Percentiles rank a stretch among this genome's conserved stretches.
These are phyloP conservation scores for Triangularia verruculosa DNA, from an alignment of 2,329 filamentous ascomycete genomes.

Conservation along the genomic window DNA sequence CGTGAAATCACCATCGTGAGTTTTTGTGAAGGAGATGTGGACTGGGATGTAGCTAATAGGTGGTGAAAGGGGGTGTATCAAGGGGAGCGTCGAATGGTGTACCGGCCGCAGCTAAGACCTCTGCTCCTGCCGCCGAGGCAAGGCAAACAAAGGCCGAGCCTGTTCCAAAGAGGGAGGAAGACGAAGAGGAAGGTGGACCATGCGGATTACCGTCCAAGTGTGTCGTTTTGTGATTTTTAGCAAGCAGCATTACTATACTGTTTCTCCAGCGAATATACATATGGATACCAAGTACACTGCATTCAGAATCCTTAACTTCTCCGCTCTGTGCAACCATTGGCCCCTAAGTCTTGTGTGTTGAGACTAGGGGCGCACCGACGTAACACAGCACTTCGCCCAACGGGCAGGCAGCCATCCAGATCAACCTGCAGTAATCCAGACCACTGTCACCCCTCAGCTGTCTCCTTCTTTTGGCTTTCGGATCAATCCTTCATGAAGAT, in stretches of 20 bases:
- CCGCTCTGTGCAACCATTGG: too few relatives aligned
- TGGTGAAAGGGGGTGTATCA: conserved; percentile 11
- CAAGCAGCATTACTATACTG: background rate
- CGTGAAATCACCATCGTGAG: conserved; percentile 49
- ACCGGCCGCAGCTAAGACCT: background rate
- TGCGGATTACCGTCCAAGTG: conserved; percentile 79
- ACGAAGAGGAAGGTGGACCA: conserved; percentile 63
- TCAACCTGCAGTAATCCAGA: too few relatives aligned
- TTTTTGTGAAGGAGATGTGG: conserved; percentile 1
- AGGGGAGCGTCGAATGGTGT: background rate
- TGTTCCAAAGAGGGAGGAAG: conserved; percentile 46
- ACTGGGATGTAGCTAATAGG: conserved; percentile 23
- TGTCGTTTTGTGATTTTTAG: conserved; percentile 53
- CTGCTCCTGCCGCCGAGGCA: background rate
- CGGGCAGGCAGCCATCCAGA: too few relatives aligned
- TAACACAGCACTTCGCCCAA: background rate
- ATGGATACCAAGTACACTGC: background rate
- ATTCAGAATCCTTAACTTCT: background rate
- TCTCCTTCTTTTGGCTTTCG: background rate
- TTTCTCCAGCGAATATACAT: background rate
- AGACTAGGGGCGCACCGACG: too few relatives aligned
- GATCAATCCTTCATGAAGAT: background rate
- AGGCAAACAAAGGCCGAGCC: conserved; percentile 9
- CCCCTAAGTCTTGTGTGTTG: too few relatives aligned
- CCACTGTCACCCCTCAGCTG: background rate